phyloP scores from a whole-genome alignment of 345 rosid species.

The Schrenkiella parvula region DNA sequence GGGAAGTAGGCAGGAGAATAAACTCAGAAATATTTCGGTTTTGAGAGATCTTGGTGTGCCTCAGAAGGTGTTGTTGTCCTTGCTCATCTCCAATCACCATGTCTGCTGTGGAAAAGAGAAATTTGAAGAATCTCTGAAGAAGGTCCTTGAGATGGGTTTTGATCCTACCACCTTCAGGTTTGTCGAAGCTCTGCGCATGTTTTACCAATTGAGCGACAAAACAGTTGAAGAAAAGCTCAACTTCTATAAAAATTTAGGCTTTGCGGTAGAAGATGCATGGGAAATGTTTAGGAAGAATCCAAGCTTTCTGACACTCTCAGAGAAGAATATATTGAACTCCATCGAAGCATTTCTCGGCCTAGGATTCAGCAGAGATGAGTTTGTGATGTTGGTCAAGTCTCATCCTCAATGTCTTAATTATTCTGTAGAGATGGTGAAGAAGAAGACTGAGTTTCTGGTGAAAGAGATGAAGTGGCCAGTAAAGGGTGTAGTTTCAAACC shows the following conservation, averaged over 20 bases:
- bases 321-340: neutral
- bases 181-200: conserved; percentile 9
- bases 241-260: neutral
- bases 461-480: too few species aligned
- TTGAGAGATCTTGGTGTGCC: neutral
- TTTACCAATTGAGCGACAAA: neutral
- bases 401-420: neutral
- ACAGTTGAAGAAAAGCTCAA: conserved; percentile 3
- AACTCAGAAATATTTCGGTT: neutral
- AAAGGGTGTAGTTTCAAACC: too few species aligned
- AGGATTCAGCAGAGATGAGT: neutral
- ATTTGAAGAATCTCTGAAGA: conserved; percentile 11
- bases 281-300: neutral
- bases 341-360: neutral
- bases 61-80: neutral
- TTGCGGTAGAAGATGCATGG: neutral
- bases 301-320: neutral
- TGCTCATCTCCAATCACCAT: neutral
- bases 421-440: neutral
- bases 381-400: neutral
- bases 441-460: neutral
- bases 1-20: neutral
- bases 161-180: conserved; percentile 20
- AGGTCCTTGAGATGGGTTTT: conserved; percentile 24
- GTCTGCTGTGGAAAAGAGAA: neutral